Evolutionary conservation across 2,329 filamentous ascomycete species (phyloP).

Genomic region (Aplosporella prunicola): DNA sequence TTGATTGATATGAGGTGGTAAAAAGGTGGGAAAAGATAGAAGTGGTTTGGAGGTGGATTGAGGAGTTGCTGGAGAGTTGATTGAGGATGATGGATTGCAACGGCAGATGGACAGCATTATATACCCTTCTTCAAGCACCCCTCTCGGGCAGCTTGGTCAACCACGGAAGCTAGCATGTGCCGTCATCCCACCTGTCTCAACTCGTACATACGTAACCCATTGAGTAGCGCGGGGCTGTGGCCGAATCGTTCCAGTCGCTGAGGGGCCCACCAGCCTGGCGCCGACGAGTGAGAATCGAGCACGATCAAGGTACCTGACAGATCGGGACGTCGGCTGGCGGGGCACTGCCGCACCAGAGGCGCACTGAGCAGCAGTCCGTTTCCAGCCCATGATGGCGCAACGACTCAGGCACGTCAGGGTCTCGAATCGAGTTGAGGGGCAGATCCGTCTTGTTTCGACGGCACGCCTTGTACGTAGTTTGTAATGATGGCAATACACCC

Average conservation of each 20-base stretch:
- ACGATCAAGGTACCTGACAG: conserved; percentile 9
- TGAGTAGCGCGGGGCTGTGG: conserved; percentile 5
- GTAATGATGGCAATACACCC: too few species aligned
- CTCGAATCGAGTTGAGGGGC: conserved; percentile 2
- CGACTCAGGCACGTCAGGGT: conserved; percentile 3
- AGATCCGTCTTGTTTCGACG: conserved; percentile 2
- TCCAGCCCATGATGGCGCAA: not conserved
- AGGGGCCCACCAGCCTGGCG: conserved; percentile 1
- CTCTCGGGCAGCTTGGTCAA: not conserved
- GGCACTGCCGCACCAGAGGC: conserved; percentile 4
- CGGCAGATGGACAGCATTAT: conserved; percentile 4
- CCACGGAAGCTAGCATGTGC: conserved; percentile 1
- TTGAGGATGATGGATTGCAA: conserved; percentile 1
- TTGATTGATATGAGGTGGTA: conserved; percentile 17
- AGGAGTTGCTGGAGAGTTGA: not conserved
- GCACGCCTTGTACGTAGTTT: not conserved
- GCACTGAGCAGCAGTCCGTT: conserved; percentile 5
- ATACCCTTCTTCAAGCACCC: conserved; percentile 1
- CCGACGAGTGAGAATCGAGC: conserved; percentile 1
- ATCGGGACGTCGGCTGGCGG: conserved; percentile 3
- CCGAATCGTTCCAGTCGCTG: conserved; percentile 1
- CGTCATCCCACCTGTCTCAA: too few species aligned
- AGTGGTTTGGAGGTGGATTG: not conserved
- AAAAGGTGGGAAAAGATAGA: not conserved
- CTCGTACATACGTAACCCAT: conserved; percentile 9